These are phyloP conservation scores for Coniochaeta sp. DNA, from an alignment of 2,329 filamentous ascomycete genomes.

Conservation along the genomic window DNA sequence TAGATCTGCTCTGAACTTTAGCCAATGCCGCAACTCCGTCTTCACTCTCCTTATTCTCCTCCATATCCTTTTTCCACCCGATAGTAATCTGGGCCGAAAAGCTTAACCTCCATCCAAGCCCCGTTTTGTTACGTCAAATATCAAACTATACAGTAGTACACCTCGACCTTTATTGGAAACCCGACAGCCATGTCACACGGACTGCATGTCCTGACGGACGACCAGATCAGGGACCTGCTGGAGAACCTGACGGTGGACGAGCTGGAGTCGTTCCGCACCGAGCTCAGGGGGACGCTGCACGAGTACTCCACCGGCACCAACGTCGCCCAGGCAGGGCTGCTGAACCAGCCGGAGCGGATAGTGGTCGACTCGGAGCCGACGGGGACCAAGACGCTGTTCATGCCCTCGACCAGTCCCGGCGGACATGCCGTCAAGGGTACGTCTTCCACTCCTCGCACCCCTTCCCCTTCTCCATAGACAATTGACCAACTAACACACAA, in stretches of 20 bases:
- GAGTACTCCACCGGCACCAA: constrained; percentile 54
- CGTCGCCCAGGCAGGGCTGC: constrained; percentile 30
- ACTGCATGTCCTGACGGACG: constrained; percentile 50
- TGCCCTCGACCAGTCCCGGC: constrained; percentile 59
- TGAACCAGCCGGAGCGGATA: constrained; percentile 50
- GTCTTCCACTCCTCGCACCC: too few relatives aligned
- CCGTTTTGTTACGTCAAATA: not conserved
- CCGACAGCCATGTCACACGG: constrained; percentile 38
- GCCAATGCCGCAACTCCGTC: not conserved
- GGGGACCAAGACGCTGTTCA: constrained; percentile 60
- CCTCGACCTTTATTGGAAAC: too few relatives aligned
- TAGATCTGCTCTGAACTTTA: too few relatives aligned
- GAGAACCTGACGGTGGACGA: constrained; percentile 46
- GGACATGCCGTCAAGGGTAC: constrained; percentile 65
- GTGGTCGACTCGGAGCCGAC: constrained; percentile 39
- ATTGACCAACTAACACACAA: not conserved
- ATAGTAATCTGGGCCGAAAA: not conserved
- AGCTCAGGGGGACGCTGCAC: constrained; percentile 46
- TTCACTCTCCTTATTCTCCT: too few relatives aligned
- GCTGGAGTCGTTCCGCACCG: constrained; percentile 42
- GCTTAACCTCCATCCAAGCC: not conserved
- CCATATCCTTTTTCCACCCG: too few relatives aligned
- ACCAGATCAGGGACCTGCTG: constrained; percentile 46
- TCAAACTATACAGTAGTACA: not conserved
- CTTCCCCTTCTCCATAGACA: too few relatives aligned